A percentile compares a stretch with the other conserved stretches of the same genome.
These are phyloP conservation scores for Pontederia crassipes DNA, from an alignment of 176 grass and related monocot species.

Conservation along the genomic window DNA sequence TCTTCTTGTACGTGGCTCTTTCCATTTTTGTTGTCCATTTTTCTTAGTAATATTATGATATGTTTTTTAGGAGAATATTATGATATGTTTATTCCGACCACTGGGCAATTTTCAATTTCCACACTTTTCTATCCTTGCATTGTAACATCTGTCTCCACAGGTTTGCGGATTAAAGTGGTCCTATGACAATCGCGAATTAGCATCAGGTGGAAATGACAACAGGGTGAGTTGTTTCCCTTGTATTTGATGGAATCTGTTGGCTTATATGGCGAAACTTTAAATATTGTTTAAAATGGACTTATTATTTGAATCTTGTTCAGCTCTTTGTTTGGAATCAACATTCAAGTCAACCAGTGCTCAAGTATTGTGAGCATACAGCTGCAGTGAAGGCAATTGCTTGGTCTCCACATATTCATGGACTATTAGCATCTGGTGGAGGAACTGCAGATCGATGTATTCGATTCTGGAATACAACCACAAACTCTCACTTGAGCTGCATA, in stretches of 20 bases:
- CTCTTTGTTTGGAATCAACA: conserved; percentile 98
- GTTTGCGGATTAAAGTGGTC: conserved; percentile 98
- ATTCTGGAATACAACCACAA: conserved; percentile 94
- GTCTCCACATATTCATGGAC: conserved; percentile 91
- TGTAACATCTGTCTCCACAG: conserved; percentile 23
- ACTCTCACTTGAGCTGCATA: conserved; percentile 69
- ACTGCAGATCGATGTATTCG: conserved; percentile 96
- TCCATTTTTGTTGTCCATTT: too few relatives aligned
- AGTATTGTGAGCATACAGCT: conserved; percentile 91
- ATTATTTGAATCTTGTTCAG: conserved; percentile 26
- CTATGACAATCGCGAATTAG: conserved; percentile 86
- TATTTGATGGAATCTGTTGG: neutral
- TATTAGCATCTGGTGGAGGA: conserved; percentile 96
- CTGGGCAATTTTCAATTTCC: too few relatives aligned
- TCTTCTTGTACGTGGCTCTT: too few relatives aligned
- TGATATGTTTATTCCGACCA: too few relatives aligned
- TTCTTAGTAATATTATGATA: too few relatives aligned
- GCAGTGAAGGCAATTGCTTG: conserved; percentile 99
- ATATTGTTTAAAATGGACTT: neutral
- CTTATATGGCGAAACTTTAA: neutral
- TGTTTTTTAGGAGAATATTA: too few relatives aligned
- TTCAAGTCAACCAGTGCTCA: conserved; percentile 69
- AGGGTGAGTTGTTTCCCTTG: conserved; percentile 31
- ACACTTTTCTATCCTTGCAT: neutral
- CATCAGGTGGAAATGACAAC: conserved; percentile 94